Evolutionary conservation across 73 alveolate species (phyloP).

Genomic region (Stentor coeruleus): DNA sequence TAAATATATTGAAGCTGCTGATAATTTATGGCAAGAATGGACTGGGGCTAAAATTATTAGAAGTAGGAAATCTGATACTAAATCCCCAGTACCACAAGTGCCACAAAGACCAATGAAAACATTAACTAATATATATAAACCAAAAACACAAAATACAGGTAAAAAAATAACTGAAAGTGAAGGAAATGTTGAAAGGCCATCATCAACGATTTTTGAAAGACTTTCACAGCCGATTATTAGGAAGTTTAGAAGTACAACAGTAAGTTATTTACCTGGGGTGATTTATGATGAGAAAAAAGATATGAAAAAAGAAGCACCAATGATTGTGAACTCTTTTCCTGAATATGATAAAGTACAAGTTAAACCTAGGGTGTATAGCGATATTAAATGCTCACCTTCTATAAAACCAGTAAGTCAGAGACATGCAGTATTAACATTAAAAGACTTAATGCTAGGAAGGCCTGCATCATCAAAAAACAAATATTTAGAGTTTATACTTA

Average conservation of each 20-base stretch:
- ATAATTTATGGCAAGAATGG: conserved; percentile 14
- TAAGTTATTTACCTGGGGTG: background rate
- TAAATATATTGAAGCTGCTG: background rate
- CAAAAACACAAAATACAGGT: background rate
- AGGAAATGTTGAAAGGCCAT: background rate
- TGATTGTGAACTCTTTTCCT: background rate
- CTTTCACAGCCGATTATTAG: conserved; percentile 1
- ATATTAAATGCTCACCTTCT: background rate
- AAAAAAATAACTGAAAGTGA: background rate
- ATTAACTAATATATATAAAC: background rate
- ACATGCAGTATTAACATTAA: background rate
- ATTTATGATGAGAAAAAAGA: background rate
- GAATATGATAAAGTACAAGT: background rate
- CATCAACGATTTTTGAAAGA: conserved; percentile 14
- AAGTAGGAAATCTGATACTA: background rate
- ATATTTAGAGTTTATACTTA: background rate
- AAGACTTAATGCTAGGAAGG: background rate
- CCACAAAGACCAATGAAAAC: background rate
- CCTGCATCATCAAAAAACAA: background rate
- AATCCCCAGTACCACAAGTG: background rate
- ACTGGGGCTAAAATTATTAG: conserved; percentile 23
- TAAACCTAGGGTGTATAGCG: background rate
- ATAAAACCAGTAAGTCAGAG: background rate
- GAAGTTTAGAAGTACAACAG: background rate
- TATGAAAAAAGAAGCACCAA: background rate